Evolutionary conservation across 2,329 filamentous ascomycete genomes (phyloP).

Genomic region (Biscogniauxia sp.): DNA sequence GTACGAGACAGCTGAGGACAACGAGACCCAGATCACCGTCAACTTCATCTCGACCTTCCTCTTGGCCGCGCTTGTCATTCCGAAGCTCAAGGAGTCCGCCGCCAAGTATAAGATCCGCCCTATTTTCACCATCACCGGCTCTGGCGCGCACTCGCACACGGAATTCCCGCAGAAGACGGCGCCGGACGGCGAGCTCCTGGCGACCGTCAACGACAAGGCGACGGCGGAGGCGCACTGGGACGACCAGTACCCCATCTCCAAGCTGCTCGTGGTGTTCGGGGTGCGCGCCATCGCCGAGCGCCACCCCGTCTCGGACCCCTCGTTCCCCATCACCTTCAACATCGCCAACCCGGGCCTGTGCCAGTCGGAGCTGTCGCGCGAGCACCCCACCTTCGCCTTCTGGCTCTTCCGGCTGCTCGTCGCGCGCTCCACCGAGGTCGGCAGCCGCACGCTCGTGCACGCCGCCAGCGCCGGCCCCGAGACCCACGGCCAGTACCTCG

Average conservation of each 20-base stretch:
- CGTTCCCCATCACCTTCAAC: constrained; percentile 44
- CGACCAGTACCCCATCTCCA: constrained; percentile 29
- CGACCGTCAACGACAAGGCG: constrained; percentile 19
- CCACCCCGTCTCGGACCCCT: constrained; percentile 10
- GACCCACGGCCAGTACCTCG: constrained; percentile 46
- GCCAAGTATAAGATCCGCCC: constrained; percentile 20
- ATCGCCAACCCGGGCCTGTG: constrained; percentile 53
- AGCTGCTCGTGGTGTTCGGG: constrained; percentile 31
- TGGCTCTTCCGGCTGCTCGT: constrained; percentile 34
- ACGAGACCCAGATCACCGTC: constrained; percentile 48
- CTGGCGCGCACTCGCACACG: constrained; percentile 26
- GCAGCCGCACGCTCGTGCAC: constrained; percentile 43
- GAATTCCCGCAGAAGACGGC: constrained; percentile 28
- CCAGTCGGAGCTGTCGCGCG: constrained; percentile 43
- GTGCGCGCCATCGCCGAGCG: constrained; percentile 23
- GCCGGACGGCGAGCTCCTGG: constrained; percentile 29
- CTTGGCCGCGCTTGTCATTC: constrained; percentile 47
- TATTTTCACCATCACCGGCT: constrained; percentile 28
- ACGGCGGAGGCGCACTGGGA: constrained; percentile 1
- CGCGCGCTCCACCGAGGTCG: constrained; percentile 45
- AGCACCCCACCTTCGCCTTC: constrained; percentile 19
- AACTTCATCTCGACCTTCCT: constrained; percentile 55
- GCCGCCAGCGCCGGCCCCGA: constrained; percentile 38
- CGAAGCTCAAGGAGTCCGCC: constrained; percentile 45
- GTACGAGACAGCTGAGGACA: constrained; percentile 38